A percentile compares a stretch with the other conserved stretches of the same genome.
Conservation (phyloP, 768 basidiomycete genomes). For the Lentinula sp. region DNA sequence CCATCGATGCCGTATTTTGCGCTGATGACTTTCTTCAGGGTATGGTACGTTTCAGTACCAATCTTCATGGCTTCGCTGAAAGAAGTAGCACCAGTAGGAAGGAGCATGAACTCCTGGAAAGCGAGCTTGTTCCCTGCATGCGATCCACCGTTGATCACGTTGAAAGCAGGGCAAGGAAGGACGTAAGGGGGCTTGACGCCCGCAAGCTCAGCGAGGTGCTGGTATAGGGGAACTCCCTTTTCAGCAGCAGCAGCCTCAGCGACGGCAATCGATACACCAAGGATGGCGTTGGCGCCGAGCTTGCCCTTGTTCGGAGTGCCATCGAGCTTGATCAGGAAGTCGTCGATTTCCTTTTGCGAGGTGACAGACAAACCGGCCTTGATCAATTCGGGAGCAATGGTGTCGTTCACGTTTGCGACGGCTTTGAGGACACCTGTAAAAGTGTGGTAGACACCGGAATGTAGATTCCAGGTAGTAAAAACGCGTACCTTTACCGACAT, state of each 20-base stretch:
- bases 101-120: constrained; percentile 99
- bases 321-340: constrained; percentile 97
- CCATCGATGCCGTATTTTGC: constrained; percentile 99
- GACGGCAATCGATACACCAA: constrained; percentile 96
- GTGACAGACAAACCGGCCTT: constrained; percentile 79
- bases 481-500: constrained; percentile 87
- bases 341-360: constrained; percentile 91
- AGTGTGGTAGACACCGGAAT: not conserved
- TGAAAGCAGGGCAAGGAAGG: constrained; percentile 91
- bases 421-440: constrained; percentile 86
- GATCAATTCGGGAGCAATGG: constrained; percentile 87
- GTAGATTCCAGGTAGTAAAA: not conserved
- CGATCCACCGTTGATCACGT: constrained; percentile 99
- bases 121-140: constrained; percentile 99
- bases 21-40: constrained; percentile 97
- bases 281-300: constrained; percentile 98
- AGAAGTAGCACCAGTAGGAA: constrained; percentile 85
- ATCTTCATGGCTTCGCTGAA: constrained; percentile 99
- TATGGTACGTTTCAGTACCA: constrained; percentile 97
- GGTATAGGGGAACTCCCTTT: constrained; percentile 93
- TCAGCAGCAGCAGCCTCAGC: constrained; percentile 91
- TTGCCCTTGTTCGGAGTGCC: constrained; percentile 99
- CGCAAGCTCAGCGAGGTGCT: constrained; percentile 93
- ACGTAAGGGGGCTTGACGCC: constrained; percentile 92
- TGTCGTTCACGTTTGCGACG: constrained; percentile 87